These are phyloP conservation scores for Pythium folliculosum DNA, from an alignment of 352 stramenopile species.

Conservation along the genomic window DNA sequence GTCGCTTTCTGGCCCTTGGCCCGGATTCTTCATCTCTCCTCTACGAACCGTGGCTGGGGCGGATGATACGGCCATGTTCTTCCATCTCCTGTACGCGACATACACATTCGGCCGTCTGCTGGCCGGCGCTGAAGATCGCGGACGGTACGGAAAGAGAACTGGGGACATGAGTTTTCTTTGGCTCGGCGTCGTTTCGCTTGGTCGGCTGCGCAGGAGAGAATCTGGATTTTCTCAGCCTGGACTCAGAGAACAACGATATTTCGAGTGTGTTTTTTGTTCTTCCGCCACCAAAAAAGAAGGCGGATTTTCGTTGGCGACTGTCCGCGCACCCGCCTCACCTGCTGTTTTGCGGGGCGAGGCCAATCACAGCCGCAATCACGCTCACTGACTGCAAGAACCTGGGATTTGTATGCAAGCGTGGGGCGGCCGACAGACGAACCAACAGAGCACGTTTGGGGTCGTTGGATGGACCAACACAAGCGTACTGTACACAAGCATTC, in stretches of 20 bases:
- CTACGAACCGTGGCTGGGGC: too few species aligned
- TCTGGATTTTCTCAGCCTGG: constrained; percentile 6
- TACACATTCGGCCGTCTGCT: too few species aligned
- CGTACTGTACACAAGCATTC: constrained; percentile 11
- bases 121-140: too few species aligned
- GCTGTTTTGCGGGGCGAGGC: constrained; percentile 1
- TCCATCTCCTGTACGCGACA: too few species aligned
- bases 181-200: too few species aligned
- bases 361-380: not conserved
- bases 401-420: not conserved
- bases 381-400: constrained; percentile 1
- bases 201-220: not conserved
- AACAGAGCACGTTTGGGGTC: too few species aligned
- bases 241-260: constrained; percentile 10
- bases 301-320: not conserved
- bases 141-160: too few species aligned
- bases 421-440: constrained; percentile 11
- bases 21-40: too few species aligned
- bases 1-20: too few species aligned
- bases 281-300: constrained; percentile 1
- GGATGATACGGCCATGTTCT: too few species aligned
- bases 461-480: too few species aligned
- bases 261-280: constrained; percentile 1
- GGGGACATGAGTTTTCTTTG: too few species aligned
- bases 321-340: not conserved